These are phyloP conservation scores for Trichocomaceae sp. DNA, from an alignment of 2,329 filamentous ascomycete genomes.

Conservation along the genomic window DNA sequence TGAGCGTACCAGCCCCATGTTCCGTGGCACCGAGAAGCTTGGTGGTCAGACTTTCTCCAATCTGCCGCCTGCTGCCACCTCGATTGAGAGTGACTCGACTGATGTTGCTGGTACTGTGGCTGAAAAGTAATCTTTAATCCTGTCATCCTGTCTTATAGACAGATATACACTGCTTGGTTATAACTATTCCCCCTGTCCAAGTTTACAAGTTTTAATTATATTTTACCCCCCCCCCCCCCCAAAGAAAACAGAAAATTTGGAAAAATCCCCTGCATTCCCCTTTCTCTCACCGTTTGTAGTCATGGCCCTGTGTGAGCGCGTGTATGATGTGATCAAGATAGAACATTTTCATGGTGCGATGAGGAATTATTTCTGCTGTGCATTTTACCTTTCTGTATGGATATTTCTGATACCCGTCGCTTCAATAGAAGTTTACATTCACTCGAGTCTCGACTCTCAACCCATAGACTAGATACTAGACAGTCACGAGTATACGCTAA, in stretches of 20 bases:
- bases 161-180: too few species aligned
- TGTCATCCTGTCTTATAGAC: not conserved
- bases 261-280: not conserved
- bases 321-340: not conserved
- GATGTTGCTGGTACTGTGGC: not conserved
- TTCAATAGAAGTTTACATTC: not conserved
- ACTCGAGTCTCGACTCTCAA: too few species aligned
- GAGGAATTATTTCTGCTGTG: not conserved
- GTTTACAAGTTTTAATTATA: not conserved
- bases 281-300: not conserved
- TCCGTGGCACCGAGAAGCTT: constrained; percentile 32
- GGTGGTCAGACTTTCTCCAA: constrained; percentile 24
- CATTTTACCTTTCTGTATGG: not conserved
- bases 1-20: constrained; percentile 45
- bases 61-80: constrained; percentile 28
- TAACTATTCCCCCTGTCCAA: too few species aligned
- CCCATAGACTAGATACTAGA: too few species aligned
- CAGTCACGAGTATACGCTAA: not conserved
- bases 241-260: not conserved
- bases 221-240: too few species aligned
- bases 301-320: not conserved
- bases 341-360: not conserved
- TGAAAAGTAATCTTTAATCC: constrained; percentile 4
- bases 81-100: constrained; percentile 7
- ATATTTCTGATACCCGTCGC: not conserved